Percentiles rank a stretch among this genome's conserved stretches.
Evolutionary conservation across 2,329 filamentous ascomycete genomes (phyloP).

Genomic region (Colletotrichum shisoi): DNA sequence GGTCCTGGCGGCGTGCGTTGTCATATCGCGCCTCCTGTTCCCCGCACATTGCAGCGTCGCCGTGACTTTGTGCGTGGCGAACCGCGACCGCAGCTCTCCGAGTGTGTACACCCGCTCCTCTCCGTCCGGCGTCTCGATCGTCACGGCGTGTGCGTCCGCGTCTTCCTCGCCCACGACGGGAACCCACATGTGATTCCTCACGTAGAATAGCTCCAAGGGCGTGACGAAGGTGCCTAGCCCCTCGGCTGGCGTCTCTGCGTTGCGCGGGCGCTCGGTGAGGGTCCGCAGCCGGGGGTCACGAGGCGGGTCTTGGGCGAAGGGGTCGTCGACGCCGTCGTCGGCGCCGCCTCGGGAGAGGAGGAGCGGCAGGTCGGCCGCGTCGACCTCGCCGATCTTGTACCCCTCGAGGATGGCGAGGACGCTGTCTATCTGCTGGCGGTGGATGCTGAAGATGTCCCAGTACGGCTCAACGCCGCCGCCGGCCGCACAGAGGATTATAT

Average conservation of each 20-base stretch:
- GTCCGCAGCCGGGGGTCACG: conserved; percentile 53
- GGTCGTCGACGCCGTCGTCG: conserved; percentile 53
- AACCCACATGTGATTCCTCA: conserved; percentile 60
- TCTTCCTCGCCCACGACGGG: conserved; percentile 49
- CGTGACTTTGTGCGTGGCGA: conserved; percentile 54
- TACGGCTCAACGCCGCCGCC: conserved; percentile 60
- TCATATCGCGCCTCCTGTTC: conserved; percentile 57
- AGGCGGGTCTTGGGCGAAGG: conserved; percentile 54
- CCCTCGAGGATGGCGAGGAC: conserved; percentile 59
- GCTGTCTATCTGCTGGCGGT: conserved; percentile 54
- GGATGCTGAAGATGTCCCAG: conserved; percentile 62
- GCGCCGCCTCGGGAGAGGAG: conserved; percentile 47
- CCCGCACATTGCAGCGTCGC: conserved; percentile 59
- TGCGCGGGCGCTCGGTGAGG: conserved; percentile 57
- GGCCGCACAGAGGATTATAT: conserved; percentile 59
- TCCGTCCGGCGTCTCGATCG: conserved; percentile 55
- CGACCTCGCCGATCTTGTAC: conserved; percentile 57
- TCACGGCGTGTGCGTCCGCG: conserved; percentile 49
- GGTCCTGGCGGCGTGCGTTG: conserved; percentile 52
- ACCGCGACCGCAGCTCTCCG: conserved; percentile 54
- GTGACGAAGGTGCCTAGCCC: conserved; percentile 56
- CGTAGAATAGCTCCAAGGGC: conserved; percentile 55
- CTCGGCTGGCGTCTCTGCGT: conserved; percentile 57
- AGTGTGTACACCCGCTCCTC: conserved; percentile 53
- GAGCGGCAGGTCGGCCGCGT: conserved; percentile 41